A percentile compares a stretch with the other conserved stretches of the same genome.
These are phyloP conservation scores for Brettanomyces sp. DNA, from an alignment of 805 yeast genomes.

Conservation along the genomic window DNA sequence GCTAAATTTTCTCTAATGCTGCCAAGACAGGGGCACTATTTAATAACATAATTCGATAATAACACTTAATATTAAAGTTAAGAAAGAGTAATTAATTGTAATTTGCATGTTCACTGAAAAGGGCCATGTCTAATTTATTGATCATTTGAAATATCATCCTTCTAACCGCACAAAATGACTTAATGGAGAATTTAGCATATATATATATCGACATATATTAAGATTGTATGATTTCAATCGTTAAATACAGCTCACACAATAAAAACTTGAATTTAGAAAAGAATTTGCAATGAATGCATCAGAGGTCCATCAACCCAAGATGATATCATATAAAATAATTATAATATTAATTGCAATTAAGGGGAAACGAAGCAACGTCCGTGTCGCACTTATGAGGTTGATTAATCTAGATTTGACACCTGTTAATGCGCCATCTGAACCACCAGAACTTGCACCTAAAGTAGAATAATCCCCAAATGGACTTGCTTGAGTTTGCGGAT, in stretches of 20 bases:
- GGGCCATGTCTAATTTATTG: no score
- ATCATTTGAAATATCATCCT: no score
- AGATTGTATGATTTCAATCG: no score
- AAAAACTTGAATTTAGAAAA: no score
- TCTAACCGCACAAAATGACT: no score
- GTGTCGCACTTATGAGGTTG: conserved; percentile 47
- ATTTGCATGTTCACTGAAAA: no score
- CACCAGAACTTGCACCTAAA: conserved; percentile 6
- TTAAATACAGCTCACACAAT: no score
- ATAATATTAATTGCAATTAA: conserved; percentile 41
- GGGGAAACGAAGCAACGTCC: conserved; percentile 50
- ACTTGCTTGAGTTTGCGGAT: conserved; percentile 24
- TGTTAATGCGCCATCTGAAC: conserved; percentile 9
- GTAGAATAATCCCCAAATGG: conserved; percentile 17
- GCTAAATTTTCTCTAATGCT: no score
- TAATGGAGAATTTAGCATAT: no score
- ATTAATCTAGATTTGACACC: conserved; percentile 38
- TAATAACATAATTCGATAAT: neutral
- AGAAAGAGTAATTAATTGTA: no score
- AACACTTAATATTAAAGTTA: neutral
- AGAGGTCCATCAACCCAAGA: conserved; percentile 32
- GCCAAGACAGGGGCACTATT: no score
- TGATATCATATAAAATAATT: conserved; percentile 43
- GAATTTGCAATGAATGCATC: neutral
- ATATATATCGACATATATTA: no score